Conservation (phyloP, 2,329 filamentous ascomycete genomes). For the Cytospora piceae region DNA sequence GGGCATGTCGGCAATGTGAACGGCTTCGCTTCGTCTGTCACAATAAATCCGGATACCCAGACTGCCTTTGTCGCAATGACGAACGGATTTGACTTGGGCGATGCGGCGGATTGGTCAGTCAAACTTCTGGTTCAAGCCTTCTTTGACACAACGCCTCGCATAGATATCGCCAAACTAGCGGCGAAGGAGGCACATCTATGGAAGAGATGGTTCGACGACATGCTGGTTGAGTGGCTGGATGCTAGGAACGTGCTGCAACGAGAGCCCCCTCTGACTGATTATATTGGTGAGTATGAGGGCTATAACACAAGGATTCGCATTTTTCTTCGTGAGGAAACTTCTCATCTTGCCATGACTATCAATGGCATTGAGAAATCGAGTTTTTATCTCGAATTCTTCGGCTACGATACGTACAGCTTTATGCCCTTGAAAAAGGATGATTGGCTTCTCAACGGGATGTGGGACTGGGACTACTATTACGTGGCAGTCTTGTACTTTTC, state of each 20-base stretch:
- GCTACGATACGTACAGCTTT: not conserved
- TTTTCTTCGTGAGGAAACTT: not conserved
- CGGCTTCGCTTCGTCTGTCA: not conserved
- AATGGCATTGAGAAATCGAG: not conserved
- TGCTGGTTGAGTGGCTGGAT: not conserved
- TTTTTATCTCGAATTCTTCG: not conserved
- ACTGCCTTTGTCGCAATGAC: conserved; percentile 9
- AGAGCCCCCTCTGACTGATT: not conserved
- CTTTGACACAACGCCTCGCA: not conserved
- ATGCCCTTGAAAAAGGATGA: not conserved
- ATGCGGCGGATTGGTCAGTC: conserved; percentile 2
- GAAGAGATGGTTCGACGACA: not conserved
- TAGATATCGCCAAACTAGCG: conserved; percentile 2
- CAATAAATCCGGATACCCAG: not conserved
- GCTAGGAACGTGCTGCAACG: not conserved
- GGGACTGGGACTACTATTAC: not conserved
- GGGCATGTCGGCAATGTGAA: not conserved
- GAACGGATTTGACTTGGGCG: conserved; percentile 8
- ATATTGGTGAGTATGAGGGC: not conserved
- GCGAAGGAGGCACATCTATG: not conserved
- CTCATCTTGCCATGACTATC: not conserved
- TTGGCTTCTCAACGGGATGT: not conserved
- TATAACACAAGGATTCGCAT: not conserved
- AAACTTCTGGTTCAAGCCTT: not conserved
- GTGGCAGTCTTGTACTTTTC: not conserved